Percentiles rank a stretch among this genome's conserved stretches.
Evolutionary conservation across 805 yeast species (phyloP).

Genomic region (Wickerhamiella sorbophila): DNA sequence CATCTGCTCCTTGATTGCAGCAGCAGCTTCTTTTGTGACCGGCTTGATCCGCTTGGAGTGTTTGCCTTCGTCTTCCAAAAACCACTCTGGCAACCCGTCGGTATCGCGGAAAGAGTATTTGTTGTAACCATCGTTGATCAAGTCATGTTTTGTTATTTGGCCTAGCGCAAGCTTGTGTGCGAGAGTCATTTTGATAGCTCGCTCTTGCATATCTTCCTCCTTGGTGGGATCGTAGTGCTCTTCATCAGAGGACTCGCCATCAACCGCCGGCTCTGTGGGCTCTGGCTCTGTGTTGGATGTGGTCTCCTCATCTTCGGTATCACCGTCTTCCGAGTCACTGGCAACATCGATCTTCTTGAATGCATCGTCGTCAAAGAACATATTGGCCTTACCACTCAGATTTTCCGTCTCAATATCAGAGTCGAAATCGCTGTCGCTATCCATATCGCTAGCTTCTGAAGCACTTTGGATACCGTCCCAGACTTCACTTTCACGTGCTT

Average conservation of each 20-base stretch:
- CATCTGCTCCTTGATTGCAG: slow-evolving; percentile 61
- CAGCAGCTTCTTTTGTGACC: slow-evolving; percentile 84
- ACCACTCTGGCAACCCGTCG: slow-evolving; percentile 95
- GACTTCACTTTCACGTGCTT: slow-evolving; percentile 32
- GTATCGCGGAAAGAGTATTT: slow-evolving; percentile 81
- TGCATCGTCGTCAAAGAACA: slow-evolving; percentile 27
- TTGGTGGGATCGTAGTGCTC: slow-evolving; percentile 12
- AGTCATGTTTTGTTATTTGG: slow-evolving; percentile 66
- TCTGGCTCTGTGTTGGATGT: slow-evolving; percentile 3
- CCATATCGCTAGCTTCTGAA: slow-evolving; percentile 20
- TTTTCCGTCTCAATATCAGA: slow-evolving; percentile 13
- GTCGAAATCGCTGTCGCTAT: slow-evolving; percentile 14
- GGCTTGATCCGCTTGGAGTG: slow-evolving; percentile 81
- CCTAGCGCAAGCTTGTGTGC: slow-evolving; percentile 94
- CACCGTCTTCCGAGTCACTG: slow-evolving; percentile 18
- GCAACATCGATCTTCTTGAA: slow-evolving; percentile 21
- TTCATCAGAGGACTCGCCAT: slow-evolving; percentile 14
- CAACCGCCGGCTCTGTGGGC: slow-evolving; percentile 10
- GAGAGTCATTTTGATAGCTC: slow-evolving; percentile 57
- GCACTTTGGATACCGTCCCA: slow-evolving; percentile 24
- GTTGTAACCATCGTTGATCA: slow-evolving; percentile 86
- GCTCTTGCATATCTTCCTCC: slow-evolving; percentile 22
- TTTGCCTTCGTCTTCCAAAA: slow-evolving; percentile 75
- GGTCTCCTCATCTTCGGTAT: slow-evolving; percentile 12
- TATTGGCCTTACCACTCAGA: slow-evolving; percentile 25